Evolutionary conservation across 805 yeast species (phyloP), one percentile per base, ranked within the genome.

Genomic region (Saturnispora diversa): DNA sequence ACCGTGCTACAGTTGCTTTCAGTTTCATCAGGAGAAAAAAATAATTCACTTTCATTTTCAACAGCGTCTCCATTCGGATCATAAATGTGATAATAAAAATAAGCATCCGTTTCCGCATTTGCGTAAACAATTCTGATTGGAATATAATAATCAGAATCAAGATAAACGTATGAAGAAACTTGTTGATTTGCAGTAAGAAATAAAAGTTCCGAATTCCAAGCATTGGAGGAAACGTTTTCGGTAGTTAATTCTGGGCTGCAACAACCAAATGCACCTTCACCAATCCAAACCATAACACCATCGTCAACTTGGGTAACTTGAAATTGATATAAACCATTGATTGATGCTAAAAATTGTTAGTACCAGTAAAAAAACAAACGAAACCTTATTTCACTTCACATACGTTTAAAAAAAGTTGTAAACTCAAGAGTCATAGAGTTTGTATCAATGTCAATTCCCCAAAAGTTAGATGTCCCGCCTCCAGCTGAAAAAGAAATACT

Each of bases 251-350:
- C n/a, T n/a, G n/a, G n/a, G 13, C 13, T n/a, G 46, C 66, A 56
- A 49, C 72, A 66, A 23, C 52, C 53, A 22, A 65, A 54, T 9
- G 59, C 59, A 38, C 47, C 51, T 5, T 52, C 54, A 34, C 63
- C 62, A 35, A 56, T 40, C 26, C 46, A 51, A 31, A 64, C 56
- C 44, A 53, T 54, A n/a, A 47, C 58, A 17, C 51, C 45, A 45
- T 62, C 64, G 48, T 60, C 66, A 19, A 52, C 50, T 7, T 35
- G 25, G 6, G 26, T 21, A 4, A 56, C 36, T 8, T 35, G 30
- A 24, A 61, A 45, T 1, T 39, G 35, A 37, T 55, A 61, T 5
- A 46, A 32, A 42, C 66, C 66, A n/a, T n/a, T n/a, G n/a, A n/a
- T n/a, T n/a, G n/a, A n/a, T n/a, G n/a, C n/a, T n/a, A n/a, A n/a